Base-by-base conservation (phyloP, 1,284 basidiomycete species). In the Moniliophthora roreri region DNA sequence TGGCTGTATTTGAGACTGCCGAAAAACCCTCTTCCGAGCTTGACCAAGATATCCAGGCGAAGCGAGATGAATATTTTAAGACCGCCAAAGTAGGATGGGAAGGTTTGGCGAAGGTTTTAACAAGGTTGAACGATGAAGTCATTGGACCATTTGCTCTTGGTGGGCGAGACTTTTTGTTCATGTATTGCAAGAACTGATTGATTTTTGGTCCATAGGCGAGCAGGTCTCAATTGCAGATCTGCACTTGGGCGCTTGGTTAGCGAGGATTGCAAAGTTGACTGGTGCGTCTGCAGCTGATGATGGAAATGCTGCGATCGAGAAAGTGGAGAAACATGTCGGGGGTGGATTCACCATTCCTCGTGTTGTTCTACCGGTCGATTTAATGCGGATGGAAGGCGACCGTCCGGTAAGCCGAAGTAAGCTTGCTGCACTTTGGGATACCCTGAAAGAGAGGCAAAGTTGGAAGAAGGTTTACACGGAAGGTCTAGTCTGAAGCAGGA, bases 161-260 rank as follows among this genome's bases (percentile, higher is more conserved):
- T 78, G 73, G 67, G 77, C 56, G 26, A 51, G 18, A n/a, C 13
- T 11, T 32, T 44, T 53, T 49, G 50, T 72, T 63, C 69, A 65
- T 36, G 66, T 74, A 40, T 42, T 42, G 11, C n/a, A 40, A 78
- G 77, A 23, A 6, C 50, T 45, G 50, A 53, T 55, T 57, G 55
- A 44, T 58, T 63, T 23, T 60, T 72, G 63, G 66, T 65, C 36
- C 63, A 76, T 54, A 88, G 87, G 87, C 23, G 88, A 89, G 61
- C 89, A 91, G 56, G 68, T 93, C 63, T 90, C 86, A 7, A 73
- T 93, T 40, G 89, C 86, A 2, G 93, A 95, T 65, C 69, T 93
- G 49, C 91, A 94, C 63, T 72, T 93, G 23, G 84, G 82, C 2
- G 84, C 84, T 10, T 96, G 91, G 91, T 67, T 94, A 36, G 74